These are phyloP conservation scores for Trametes sanguinea DNA, from an alignment of 768 basidiomycete genomes.

Conservation along the genomic window DNA sequence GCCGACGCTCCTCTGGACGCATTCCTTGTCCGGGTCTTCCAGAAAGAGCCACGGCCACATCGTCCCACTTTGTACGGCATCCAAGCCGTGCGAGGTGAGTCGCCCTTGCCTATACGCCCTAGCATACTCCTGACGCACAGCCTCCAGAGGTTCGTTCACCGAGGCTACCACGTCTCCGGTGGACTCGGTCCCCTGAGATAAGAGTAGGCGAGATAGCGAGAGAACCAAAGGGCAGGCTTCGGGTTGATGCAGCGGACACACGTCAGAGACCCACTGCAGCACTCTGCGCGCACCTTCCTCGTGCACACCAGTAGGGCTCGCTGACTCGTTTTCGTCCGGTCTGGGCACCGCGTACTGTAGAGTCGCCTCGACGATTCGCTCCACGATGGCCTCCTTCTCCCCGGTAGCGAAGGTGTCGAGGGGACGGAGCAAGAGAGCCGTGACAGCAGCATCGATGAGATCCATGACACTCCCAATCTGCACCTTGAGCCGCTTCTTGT, in stretches of 20 bases:
- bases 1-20: slow-evolving; percentile 67
- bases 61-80: slow-evolving; percentile 61
- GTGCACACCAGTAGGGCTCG: background rate
- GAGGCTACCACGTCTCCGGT: slow-evolving; percentile 26
- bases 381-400: slow-evolving; percentile 66
- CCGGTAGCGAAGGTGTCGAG: slow-evolving; percentile 51
- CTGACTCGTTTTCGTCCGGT: slow-evolving; percentile 40
- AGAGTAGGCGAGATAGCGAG: slow-evolving; percentile 42
- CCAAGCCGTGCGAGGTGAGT: slow-evolving; percentile 58
- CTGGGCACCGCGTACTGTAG: slow-evolving; percentile 77
- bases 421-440: slow-evolving; percentile 54
- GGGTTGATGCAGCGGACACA: slow-evolving; percentile 64
- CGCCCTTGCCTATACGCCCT: slow-evolving; percentile 62
- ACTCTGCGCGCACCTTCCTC: background rate
- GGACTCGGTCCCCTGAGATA: background rate
- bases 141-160: slow-evolving; percentile 7
- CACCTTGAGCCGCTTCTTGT: slow-evolving; percentile 42
- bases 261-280: slow-evolving; percentile 51
- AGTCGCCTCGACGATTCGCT: slow-evolving; percentile 71
- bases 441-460: slow-evolving; percentile 70
- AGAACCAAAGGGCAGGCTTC: slow-evolving; percentile 57
- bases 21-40: slow-evolving; percentile 75
- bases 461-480: slow-evolving; percentile 76
- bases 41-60: slow-evolving; percentile 76
- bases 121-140: slow-evolving; percentile 55